Conservation (phyloP, 306 rosid species). For the Luffa aegyptiaca region DNA sequence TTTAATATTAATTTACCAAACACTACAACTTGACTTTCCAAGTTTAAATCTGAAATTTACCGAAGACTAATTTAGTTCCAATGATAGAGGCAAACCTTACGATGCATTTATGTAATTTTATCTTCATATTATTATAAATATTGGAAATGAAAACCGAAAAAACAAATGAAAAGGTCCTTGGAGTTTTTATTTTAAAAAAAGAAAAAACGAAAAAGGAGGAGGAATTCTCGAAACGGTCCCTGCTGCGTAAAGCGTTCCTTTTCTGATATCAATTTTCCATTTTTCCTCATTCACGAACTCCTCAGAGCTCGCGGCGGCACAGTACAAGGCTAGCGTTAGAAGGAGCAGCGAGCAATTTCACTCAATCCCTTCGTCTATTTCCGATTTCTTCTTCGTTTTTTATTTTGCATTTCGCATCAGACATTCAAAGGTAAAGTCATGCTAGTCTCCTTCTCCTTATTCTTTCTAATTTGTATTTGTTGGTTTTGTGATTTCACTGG, state of each 20-base stretch:
- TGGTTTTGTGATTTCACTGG: neutral
- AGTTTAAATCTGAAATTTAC: too few species aligned
- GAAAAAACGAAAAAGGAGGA: neutral
- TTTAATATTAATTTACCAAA: too few species aligned
- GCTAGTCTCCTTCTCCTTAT: neutral
- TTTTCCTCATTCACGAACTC: neutral
- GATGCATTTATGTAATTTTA: neutral
- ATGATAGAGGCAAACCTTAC: too few species aligned
- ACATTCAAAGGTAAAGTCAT: neutral
- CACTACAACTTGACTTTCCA: too few species aligned
- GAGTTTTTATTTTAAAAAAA: neutral
- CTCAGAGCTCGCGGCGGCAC: conserved; percentile 1
- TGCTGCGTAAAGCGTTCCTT: neutral
- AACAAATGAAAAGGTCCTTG: neutral
- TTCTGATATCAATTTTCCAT: neutral
- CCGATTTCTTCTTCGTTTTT: neutral
- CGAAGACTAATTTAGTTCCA: too few species aligned
- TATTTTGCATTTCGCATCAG: neutral
- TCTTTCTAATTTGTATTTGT: neutral
- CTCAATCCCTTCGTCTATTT: neutral
- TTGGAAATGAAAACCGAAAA: too few species aligned
- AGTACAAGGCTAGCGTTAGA: neutral
- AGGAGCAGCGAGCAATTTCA: neutral
- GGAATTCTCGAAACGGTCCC: conserved; percentile 6
- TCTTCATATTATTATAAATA: too few species aligned